Percentiles rank a stretch among this genome's conserved stretches.
Conservation (phyloP, 2,329 filamentous ascomycete species). For the Diplodia mutila region DNA sequence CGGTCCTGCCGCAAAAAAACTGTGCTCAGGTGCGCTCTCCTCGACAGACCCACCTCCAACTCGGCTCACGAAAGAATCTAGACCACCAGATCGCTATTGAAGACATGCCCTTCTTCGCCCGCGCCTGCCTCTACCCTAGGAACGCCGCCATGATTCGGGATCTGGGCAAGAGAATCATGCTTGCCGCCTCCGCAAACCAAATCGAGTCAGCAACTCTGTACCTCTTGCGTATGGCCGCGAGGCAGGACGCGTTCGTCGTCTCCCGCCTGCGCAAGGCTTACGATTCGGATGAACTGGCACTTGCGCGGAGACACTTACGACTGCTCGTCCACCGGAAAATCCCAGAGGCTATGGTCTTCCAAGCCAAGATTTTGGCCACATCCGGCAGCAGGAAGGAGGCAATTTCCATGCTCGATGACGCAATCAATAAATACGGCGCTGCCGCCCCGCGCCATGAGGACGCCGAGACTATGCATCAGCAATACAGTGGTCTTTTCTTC, state of each 20-base stretch:
- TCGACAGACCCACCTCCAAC: background rate
- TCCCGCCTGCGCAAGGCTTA: background rate
- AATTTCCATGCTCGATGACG: background rate
- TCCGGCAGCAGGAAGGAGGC: background rate
- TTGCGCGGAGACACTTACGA: background rate
- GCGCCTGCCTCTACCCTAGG: conserved; percentile 1
- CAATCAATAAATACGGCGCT: background rate
- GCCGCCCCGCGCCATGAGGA: background rate
- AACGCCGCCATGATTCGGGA: background rate
- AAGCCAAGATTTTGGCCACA: background rate
- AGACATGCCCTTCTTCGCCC: background rate
- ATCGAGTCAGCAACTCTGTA: background rate
- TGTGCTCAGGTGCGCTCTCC: background rate
- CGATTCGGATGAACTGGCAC: background rate
- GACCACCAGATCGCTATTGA: background rate
- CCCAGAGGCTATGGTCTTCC: conserved; percentile 1
- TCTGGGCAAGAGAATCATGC: background rate
- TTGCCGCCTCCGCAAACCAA: background rate
- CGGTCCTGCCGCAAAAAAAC: background rate
- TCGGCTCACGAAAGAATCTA: background rate
- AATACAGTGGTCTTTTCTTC: background rate
- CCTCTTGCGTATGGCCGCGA: background rate
- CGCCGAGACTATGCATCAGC: background rate
- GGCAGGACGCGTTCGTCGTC: background rate
- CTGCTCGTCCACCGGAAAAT: background rate